Evolutionary conservation across 768 basidiomycete species (phyloP), one percentile per base, ranked within the genome.

Genomic region (Boletus rubescentipes): DNA sequence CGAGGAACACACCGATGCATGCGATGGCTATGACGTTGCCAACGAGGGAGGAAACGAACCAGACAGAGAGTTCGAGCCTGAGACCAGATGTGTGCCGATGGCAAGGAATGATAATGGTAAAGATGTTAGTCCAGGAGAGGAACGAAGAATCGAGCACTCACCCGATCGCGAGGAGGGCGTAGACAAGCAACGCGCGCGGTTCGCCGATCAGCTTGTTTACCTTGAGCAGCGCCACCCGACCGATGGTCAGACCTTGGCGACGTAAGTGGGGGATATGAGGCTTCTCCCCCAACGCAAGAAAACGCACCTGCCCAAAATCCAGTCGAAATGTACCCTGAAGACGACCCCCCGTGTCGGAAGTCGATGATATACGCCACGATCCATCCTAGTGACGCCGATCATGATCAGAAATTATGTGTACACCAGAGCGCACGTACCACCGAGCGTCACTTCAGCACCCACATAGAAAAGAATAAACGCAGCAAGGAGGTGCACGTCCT

Each of bases 201-300:
- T 83, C 81, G 15, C 83, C 82, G 14, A 84, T 64, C 74, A 77
- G 21, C 12, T 74, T 66, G 60, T 84, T 84, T 3, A 82, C 69
- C 75, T 78, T 79, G 31, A 84, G 58, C 0, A 84, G 69, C 3
- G 68, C 69, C 20, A 84, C 69, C 15, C 83, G 79, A 10, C 83
- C 83, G 8, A 77, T 49, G 59, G 75, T 79, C 18, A 86, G 69
- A 53, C 83, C 84, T 85, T 35, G 4, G 18, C 23, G 14, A 26
- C 16, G n/a, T 37, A 16, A 37, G 46, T 29, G 44, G 20, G 20
- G 31, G 31, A 16, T 9, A 32, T 30, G 1, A 31, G 29, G 5
- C n/a, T n/a, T n/a, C n/a, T n/a, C n/a, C n/a, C n/a, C 29, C 3
- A n/a, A 43, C 16, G 45, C 3, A 29, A 12, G 18, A 36, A 16